Evolutionary conservation across 768 basidiomycete species (phyloP).

Genomic region (Gloeopeniophorella convolvens): DNA sequence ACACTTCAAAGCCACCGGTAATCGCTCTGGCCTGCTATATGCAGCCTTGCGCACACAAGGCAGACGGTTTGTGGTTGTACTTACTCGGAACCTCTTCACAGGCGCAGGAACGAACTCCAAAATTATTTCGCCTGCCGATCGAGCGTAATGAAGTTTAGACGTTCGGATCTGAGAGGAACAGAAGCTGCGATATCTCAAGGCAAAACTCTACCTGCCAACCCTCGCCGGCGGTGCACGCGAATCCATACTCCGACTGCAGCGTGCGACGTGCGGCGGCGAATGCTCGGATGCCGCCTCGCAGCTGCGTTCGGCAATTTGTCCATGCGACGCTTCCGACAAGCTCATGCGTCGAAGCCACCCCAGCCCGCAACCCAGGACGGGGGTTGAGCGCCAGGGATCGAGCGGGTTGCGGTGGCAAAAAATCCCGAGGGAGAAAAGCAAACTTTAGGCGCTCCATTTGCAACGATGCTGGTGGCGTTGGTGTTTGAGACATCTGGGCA

Average conservation of each 20-base stretch:
- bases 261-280: background rate
- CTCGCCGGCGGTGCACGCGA: background rate
- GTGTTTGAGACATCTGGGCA: too few species aligned
- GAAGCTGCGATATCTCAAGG: slow-evolving; percentile 3
- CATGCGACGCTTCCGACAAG: slow-evolving; percentile 4
- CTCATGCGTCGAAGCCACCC: background rate
- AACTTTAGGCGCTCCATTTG: too few species aligned
- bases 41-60: too few species aligned
- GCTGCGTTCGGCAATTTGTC: background rate
- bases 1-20: too few species aligned
- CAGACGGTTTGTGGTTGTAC: too few species aligned
- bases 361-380: background rate
- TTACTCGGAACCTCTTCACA: too few species aligned
- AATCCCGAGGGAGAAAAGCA: too few species aligned
- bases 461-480: too few species aligned
- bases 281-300: background rate
- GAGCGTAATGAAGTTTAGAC: slow-evolving; percentile 4
- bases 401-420: background rate
- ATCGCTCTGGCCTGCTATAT: too few species aligned
- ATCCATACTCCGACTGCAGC: background rate
- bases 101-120: background rate
- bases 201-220: background rate
- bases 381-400: background rate
- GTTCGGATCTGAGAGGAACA: slow-evolving; percentile 1
- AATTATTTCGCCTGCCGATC: background rate